Conservation (phyloP, 75 land plant species). For the Pinus tabuliformis region DNA sequence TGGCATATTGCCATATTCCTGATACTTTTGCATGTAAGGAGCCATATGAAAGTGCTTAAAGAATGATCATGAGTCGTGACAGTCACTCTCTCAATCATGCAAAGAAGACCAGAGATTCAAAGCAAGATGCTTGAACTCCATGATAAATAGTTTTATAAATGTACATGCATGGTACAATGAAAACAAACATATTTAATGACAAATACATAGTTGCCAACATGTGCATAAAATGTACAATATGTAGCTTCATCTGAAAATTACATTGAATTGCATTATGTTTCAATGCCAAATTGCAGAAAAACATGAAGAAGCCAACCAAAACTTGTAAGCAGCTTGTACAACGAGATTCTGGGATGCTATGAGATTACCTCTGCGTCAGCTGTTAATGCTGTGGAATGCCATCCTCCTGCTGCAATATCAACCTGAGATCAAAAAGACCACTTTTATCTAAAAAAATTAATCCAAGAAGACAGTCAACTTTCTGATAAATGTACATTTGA, state of each 20-base stretch:
- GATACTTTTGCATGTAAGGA: neutral
- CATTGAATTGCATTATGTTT: neutral
- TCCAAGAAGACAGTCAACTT: neutral
- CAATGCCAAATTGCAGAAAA: neutral
- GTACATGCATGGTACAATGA: neutral
- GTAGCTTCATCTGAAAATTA: slow-evolving; percentile 3
- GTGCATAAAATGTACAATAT: neutral
- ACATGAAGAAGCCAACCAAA: neutral
- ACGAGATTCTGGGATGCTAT: neutral
- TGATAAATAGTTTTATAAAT: neutral
- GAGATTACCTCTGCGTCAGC: slow-evolving; percentile 72
- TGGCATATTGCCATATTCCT: too few species aligned
- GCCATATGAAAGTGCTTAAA: neutral
- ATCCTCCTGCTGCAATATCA: slow-evolving; percentile 98
- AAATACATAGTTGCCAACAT: neutral
- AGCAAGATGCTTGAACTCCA: neutral
- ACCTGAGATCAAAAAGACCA: slow-evolving; percentile 34
- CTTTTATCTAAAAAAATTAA: neutral
- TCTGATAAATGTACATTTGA: neutral
- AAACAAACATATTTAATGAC: neutral
- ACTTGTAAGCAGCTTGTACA: neutral
- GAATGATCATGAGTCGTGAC: neutral
- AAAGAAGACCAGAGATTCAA: neutral
- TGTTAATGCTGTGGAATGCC: slow-evolving; percentile 97
- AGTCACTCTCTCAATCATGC: neutral